Evolutionary conservation across 2,329 filamentous ascomycete species (phyloP).

Genomic region (Hypoxylon sp.): DNA sequence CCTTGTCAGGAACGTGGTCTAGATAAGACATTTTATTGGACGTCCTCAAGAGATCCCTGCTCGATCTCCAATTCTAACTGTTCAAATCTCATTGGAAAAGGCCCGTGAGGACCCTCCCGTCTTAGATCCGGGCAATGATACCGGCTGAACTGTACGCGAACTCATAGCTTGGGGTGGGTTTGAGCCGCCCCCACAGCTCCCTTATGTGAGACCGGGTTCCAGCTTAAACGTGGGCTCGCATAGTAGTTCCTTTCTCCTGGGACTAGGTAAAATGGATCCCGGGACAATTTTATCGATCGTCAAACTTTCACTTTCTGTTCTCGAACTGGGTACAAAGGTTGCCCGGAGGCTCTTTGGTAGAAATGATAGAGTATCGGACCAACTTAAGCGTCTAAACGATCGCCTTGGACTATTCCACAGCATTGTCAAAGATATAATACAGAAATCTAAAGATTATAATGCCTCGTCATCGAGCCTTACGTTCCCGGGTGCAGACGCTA

Average conservation of each 20-base stretch:
- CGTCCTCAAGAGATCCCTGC: slow-evolving; percentile 28
- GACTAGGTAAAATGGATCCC: slow-evolving; percentile 47
- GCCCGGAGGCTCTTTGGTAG: slow-evolving; percentile 42
- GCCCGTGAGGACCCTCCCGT: slow-evolving; percentile 25
- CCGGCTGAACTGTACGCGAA: slow-evolving; percentile 14
- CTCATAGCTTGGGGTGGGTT: slow-evolving; percentile 19
- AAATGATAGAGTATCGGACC: slow-evolving; percentile 39
- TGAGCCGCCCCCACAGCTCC: slow-evolving; percentile 35
- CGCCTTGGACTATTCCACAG: slow-evolving; percentile 44
- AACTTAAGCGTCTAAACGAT: slow-evolving; percentile 45
- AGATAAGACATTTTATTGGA: slow-evolving; percentile 33
- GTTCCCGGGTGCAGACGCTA: slow-evolving; percentile 33
- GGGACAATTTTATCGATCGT: slow-evolving; percentile 46
- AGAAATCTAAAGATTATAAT: slow-evolving; percentile 27
- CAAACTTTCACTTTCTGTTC: slow-evolving; percentile 45
- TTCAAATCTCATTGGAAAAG: slow-evolving; percentile 34
- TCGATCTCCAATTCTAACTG: slow-evolving; percentile 33
- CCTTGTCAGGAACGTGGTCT: slow-evolving; percentile 35
- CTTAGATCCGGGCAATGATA: slow-evolving; percentile 34
- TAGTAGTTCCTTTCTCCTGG: slow-evolving; percentile 33
- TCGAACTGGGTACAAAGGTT: slow-evolving; percentile 46
- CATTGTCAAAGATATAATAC: slow-evolving; percentile 36
- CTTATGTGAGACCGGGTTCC: slow-evolving; percentile 39
- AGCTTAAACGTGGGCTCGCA: slow-evolving; percentile 27
- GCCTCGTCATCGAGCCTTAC: slow-evolving; percentile 32